These are phyloP conservation scores for Colletotrichum filicis DNA, from an alignment of 2,329 filamentous ascomycete species.

Conservation along the genomic window DNA sequence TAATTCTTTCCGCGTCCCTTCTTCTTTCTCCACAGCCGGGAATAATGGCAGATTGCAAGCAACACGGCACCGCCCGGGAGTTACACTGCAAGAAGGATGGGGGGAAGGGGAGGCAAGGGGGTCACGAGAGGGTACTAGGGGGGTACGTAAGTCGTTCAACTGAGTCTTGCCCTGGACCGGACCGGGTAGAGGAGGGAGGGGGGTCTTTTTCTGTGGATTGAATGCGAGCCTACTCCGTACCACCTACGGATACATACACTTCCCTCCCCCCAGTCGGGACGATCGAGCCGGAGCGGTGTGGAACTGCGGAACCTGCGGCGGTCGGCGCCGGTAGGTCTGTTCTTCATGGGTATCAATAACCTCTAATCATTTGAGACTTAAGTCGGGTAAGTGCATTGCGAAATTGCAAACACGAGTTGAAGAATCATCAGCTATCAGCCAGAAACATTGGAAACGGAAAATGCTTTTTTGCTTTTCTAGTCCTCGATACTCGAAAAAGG, in stretches of 20 bases:
- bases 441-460: constrained; percentile 5
- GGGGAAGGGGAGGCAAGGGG: too few species aligned
- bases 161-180: background rate
- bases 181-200: background rate
- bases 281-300: constrained; percentile 18
- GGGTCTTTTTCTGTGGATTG: background rate
- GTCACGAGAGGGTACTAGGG: too few species aligned
- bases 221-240: too few species aligned
- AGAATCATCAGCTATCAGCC: background rate
- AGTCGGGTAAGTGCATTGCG: too few species aligned
- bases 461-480: constrained; percentile 20
- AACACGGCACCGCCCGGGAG: background rate
- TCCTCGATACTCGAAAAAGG: background rate
- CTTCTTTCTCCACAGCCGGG: background rate
- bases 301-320: background rate
- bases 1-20: background rate
- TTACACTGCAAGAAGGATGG: background rate
- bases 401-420: too few species aligned
- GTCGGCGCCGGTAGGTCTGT: background rate
- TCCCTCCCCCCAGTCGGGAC: background rate
- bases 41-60: background rate
- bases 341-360: background rate
- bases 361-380: too few species aligned
- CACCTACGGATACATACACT: too few species aligned
- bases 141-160: too few species aligned